Evolutionary conservation across 768 basidiomycete genomes (phyloP).

Genomic region (Kwoniella sp.): DNA sequence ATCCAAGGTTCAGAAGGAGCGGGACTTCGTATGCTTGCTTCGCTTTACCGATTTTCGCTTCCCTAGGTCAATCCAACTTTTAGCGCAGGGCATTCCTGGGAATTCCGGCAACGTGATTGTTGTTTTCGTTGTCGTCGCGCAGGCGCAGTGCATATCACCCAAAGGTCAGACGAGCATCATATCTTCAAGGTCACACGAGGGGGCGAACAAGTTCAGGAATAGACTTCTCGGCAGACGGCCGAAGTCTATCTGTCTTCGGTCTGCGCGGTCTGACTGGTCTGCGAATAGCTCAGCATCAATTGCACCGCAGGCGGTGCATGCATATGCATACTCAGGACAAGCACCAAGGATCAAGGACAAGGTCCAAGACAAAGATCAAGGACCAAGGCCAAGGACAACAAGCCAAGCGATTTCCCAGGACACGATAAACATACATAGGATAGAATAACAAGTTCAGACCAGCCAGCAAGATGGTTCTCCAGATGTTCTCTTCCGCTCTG

Average conservation of each 20-base stretch:
- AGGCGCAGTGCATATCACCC: too few relatives aligned
- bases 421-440: too few relatives aligned
- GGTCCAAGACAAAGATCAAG: too few relatives aligned
- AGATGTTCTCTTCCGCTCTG: constrained; percentile 33
- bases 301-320: neutral
- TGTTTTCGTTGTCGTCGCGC: neutral
- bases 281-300: neutral
- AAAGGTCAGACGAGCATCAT: neutral
- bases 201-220: neutral
- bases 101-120: neutral
- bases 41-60: neutral
- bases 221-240: neutral
- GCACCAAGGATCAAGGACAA: too few relatives aligned
- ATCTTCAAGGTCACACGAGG: neutral
- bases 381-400: too few relatives aligned
- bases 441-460: too few relatives aligned
- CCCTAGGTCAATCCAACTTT: neutral
- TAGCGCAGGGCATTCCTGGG: constrained; percentile 2
- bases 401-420: too few relatives aligned
- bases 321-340: neutral
- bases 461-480: constrained; percentile 6
- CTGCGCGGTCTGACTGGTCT: neutral
- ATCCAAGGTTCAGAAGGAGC: neutral
- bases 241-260: too few relatives aligned
- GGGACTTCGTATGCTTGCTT: constrained; percentile 1